phyloP scores from a whole-genome alignment of 1,284 basidiomycete species.

The Trichosporon ovoides region DNA sequence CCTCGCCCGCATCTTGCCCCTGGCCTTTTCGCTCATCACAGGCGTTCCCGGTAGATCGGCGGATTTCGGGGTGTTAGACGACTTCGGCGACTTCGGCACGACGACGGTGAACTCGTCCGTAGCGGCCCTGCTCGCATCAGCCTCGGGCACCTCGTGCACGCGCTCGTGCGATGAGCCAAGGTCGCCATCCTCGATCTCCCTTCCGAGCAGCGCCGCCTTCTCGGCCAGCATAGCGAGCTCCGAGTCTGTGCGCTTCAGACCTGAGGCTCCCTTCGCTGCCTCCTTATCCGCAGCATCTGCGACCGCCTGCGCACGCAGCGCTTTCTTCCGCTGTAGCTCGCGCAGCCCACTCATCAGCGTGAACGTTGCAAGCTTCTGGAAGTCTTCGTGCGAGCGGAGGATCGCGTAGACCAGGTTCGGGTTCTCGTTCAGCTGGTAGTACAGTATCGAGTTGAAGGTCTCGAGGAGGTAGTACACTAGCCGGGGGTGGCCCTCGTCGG shows the following conservation, averaged over 20 bases:
- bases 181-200: constrained; percentile 29
- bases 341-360: constrained; percentile 74
- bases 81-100: constrained; percentile 2
- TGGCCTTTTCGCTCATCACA: constrained; percentile 68
- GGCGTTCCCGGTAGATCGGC: constrained; percentile 20
- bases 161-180: constrained; percentile 10
- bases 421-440: constrained; percentile 64
- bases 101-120: constrained; percentile 1
- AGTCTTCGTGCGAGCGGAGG: constrained; percentile 69
- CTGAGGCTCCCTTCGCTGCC: background rate
- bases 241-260: constrained; percentile 32
- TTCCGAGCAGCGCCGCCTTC: constrained; percentile 41
- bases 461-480: constrained; percentile 71
- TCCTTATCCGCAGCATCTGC: constrained; percentile 28
- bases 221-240: constrained; percentile 45
- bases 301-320: constrained; percentile 55
- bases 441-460: constrained; percentile 76
- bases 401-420: constrained; percentile 83
- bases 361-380: constrained; percentile 84
- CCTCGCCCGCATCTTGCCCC: constrained; percentile 71
- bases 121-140: background rate
- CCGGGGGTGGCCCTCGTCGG: constrained; percentile 88
- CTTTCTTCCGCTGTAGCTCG: constrained; percentile 70
- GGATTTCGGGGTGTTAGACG: background rate
- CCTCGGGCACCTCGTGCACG: background rate